Evolutionary conservation across 176 grass and related monocot genomes (phyloP).

Genomic region (Carex cristatella): DNA sequence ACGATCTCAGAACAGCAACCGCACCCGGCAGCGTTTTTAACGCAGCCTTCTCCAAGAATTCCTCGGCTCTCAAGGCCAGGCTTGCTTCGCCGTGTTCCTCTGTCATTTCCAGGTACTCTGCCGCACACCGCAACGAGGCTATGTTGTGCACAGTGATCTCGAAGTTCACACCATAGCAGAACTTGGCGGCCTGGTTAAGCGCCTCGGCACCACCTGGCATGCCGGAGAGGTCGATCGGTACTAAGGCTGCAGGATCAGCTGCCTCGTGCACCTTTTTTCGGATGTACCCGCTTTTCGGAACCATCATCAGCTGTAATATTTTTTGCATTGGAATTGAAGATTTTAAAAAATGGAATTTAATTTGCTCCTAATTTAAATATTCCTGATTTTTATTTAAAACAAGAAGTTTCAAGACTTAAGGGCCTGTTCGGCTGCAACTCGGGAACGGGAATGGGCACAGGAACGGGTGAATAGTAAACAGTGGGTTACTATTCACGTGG

Average conservation of each 20-base stretch:
- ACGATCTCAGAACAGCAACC: conserved; percentile 61
- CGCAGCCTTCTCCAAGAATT: conserved; percentile 32
- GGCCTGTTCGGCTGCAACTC: no score
- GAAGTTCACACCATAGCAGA: conserved; percentile 76
- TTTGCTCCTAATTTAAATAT: no score
- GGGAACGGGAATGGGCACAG: no score
- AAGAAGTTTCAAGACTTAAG: neutral
- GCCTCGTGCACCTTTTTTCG: conserved; percentile 32
- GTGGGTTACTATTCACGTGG: no score
- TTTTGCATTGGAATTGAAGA: neutral
- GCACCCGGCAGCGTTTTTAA: conserved; percentile 34
- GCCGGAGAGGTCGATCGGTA: conserved; percentile 39
- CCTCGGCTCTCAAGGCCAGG: conserved; percentile 42
- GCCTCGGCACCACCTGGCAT: conserved; percentile 54
- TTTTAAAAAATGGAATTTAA: no score
- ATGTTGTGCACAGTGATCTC: conserved; percentile 68
- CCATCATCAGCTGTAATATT: conserved; percentile 49
- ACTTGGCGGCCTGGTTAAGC: conserved; percentile 63
- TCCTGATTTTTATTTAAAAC: neutral
- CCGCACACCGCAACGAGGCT: conserved; percentile 43
- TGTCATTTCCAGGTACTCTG: conserved; percentile 65
- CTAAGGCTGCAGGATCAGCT: neutral
- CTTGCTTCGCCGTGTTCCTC: conserved; percentile 26
- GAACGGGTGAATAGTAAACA: no score
- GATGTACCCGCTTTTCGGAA: conserved; percentile 72